Conservation (phyloP, 352 stramenopile genomes). For the Globisporangium recalcitrans region DNA sequence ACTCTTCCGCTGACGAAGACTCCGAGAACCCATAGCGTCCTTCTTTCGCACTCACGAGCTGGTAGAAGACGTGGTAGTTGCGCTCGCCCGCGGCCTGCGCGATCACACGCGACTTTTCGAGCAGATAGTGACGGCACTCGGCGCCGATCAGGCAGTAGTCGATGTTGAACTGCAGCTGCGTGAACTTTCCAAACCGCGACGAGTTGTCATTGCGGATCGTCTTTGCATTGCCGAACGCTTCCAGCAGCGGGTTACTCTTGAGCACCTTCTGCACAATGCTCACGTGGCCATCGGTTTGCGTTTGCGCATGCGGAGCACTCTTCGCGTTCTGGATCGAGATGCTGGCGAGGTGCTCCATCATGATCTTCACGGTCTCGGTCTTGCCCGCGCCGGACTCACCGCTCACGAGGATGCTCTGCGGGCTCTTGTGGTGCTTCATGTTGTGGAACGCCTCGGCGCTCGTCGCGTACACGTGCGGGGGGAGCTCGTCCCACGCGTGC, state of each 20-base stretch:
- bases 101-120: slow-evolving; percentile 96
- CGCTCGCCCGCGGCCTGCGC: slow-evolving; percentile 87
- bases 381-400: slow-evolving; percentile 88
- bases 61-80: slow-evolving; percentile 99
- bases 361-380: slow-evolving; percentile 95
- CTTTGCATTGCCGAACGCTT: slow-evolving; percentile 91
- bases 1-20: slow-evolving; percentile 42
- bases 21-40: slow-evolving; percentile 44
- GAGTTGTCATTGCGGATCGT: slow-evolving; percentile 94
- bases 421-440: slow-evolving; percentile 66
- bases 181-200: slow-evolving; percentile 94
- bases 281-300: slow-evolving; percentile 72
- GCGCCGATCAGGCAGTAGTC: slow-evolving; percentile 85
- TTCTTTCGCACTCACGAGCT: slow-evolving; percentile 77
- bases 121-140: slow-evolving; percentile 91
- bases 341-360: slow-evolving; percentile 93
- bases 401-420: slow-evolving; percentile 85
- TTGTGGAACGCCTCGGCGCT: slow-evolving; percentile 79
- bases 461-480: slow-evolving; percentile 89
- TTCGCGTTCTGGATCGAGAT: slow-evolving; percentile 69
- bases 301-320: slow-evolving; percentile 40
- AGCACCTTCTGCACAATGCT: slow-evolving; percentile 85
- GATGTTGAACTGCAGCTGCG: slow-evolving; percentile 90
- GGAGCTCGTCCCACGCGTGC: slow-evolving; percentile 56
- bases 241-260: slow-evolving; percentile 87